phyloP scores from a whole-genome alignment of 441 rosid genomes.

The Pelargonium citronellum region DNA sequence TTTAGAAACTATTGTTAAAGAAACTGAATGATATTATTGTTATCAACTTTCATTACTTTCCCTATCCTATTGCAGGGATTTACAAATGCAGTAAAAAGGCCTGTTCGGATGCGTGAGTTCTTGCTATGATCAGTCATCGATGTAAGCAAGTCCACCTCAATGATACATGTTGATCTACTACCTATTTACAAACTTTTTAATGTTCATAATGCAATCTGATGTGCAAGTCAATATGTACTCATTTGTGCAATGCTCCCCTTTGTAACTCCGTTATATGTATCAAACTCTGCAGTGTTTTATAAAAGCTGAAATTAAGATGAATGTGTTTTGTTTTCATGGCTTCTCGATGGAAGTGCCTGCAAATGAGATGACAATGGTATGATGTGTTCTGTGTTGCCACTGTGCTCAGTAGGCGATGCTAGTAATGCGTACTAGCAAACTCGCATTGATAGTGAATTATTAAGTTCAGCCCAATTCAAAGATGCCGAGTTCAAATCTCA shows the following conservation, averaged over 20 bases:
- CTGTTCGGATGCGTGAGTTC: conserved; percentile 76
- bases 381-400: too few relatives aligned
- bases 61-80: conserved; percentile 47
- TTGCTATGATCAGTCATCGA: conserved; percentile 28
- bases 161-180: not conserved
- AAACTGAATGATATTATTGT: not conserved
- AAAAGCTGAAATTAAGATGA: not conserved
- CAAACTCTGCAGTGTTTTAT: not conserved
- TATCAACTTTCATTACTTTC: not conserved
- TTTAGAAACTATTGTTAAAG: not conserved
- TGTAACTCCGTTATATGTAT: not conserved
- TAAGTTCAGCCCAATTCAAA: too few relatives aligned
- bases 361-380: not conserved
- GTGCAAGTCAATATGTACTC: not conserved
- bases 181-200: not conserved
- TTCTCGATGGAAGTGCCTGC: not conserved
- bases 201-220: not conserved
- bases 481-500: too few relatives aligned
- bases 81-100: conserved; percentile 91
- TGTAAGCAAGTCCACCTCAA: not conserved
- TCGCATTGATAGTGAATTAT: too few relatives aligned
- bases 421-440: too few relatives aligned
- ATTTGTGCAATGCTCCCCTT: not conserved
- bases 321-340: not conserved
- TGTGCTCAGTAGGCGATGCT: too few relatives aligned